Base-by-base conservation (phyloP, 176 grass and related monocot genomes). In the Eremochloa ophiuroides region DNA sequence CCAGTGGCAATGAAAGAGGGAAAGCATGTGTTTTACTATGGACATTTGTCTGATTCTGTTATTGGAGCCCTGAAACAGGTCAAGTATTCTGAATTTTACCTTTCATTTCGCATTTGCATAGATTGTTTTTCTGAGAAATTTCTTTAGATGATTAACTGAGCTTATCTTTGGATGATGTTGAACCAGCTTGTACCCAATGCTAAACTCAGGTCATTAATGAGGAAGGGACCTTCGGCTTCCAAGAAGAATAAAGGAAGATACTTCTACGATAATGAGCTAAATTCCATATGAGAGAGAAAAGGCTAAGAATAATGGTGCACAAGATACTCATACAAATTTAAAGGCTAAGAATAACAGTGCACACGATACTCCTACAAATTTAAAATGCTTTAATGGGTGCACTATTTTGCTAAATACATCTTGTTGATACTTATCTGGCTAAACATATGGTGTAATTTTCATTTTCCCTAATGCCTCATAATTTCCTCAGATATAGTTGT, bases 221-320 rank as follows among this genome's bases (percentile, higher is more conserved):
- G 69, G 44, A 91, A 77, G 53, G n/a, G 28, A 50, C 34, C 67
- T 71, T 61, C n/a, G n/a, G n/a, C n/a, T n/a, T n/a, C n/a, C n/a
- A n/a, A n/a, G n/a, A n/a, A n/a, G n/a, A n/a, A n/a, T 31, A 94
- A 94, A 85, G 89, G 89, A 31, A 94, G 91, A 56, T 69, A 73
- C 61, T 80, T 91, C 58, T 91, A 84, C 76, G 62, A 87, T 0
- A 44, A 73, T 41, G 69, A 65, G 16, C 37, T 50, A 84, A 62
- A 15, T 64, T n/a, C n/a, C n/a, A n/a, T n/a, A n/a, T n/a, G n/a
- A n/a, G n/a, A n/a, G n/a, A n/a, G n/a, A n/a, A n/a, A n/a, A n/a
- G n/a, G n/a, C n/a, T n/a, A n/a, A n/a, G n/a, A n/a, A n/a, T n/a
- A n/a, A n/a, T n/a, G n/a, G n/a, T n/a, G n/a, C n/a, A n/a, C n/a